Conservation (phyloP, 2,329 filamentous ascomycete genomes). For the Exophiala aquamarina region DNA sequence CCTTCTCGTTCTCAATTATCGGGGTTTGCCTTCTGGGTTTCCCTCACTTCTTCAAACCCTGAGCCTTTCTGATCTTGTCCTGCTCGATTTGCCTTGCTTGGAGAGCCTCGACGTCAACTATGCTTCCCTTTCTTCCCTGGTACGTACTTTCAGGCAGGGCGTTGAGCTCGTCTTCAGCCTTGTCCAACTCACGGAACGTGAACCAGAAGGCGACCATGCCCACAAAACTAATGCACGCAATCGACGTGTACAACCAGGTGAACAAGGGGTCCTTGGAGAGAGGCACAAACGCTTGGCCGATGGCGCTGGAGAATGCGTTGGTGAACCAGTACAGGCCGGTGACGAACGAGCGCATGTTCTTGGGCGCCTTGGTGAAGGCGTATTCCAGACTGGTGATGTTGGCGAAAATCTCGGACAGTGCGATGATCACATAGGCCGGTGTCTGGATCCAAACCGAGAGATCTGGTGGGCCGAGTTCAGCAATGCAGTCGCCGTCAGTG, state of each 20-base stretch:
- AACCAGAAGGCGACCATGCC: slow-evolving; percentile 68
- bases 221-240: slow-evolving; percentile 61
- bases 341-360: slow-evolving; percentile 63
- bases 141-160: slow-evolving; percentile 12
- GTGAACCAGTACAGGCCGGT: slow-evolving; percentile 67
- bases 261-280: slow-evolving; percentile 64
- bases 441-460: slow-evolving; percentile 46
- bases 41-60: slow-evolving; percentile 3
- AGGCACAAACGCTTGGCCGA: slow-evolving; percentile 67
- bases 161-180: slow-evolving; percentile 67
- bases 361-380: slow-evolving; percentile 70
- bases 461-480: slow-evolving; percentile 39
- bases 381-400: slow-evolving; percentile 70
- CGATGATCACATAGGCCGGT: slow-evolving; percentile 53
- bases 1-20: too few species aligned
- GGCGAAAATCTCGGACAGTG: slow-evolving; percentile 58
- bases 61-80: slow-evolving; percentile 11
- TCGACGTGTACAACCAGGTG: slow-evolving; percentile 69
- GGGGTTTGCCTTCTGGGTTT: too few species aligned
- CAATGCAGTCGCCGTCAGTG: slow-evolving; percentile 52
- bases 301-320: slow-evolving; percentile 66
- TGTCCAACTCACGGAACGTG: slow-evolving; percentile 64
- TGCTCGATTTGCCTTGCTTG: slow-evolving; percentile 1
- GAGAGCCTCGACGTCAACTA: slow-evolving; percentile 10
- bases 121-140: slow-evolving; percentile 5